Base-by-base conservation (phyloP, 2,329 filamentous ascomycete genomes). In the Dendrostoma leiphaemia region DNA sequence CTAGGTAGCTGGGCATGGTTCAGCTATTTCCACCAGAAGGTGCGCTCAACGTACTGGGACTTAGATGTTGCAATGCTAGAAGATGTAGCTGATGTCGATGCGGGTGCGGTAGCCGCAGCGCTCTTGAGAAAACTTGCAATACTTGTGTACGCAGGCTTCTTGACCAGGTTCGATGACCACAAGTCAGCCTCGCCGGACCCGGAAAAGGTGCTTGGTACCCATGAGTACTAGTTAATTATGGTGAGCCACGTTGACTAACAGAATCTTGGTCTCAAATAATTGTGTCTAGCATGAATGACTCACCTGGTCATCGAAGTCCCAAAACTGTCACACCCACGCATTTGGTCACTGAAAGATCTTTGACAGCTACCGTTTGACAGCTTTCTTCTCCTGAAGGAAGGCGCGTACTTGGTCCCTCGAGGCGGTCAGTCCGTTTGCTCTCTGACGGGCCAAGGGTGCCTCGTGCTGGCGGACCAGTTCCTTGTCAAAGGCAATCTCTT, bases 301-400 rank as follows among this genome's bases (percentile, higher is more conserved):
- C 29, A 45, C 48, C 23, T 71, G 71, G 61, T 75, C 73, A 40
- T 67, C 68, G 56, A 69, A 73, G 60, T 69, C 67, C 73, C 73
- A 75, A n/a, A 41, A 74, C 64, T 17, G 71, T 75, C 23, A 75
- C 68, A 12, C 73, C 74, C 3, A 76, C 63, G 60, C 74, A 77
- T 41, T 61, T 59, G 24, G 58, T 50, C 28, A 66, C 63, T 46
- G 67, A 66, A 3, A 74, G 58, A 57, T 70, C n/a, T n/a, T n/a
- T n/a, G n/a, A n/a, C n/a, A n/a, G n/a, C n/a, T n/a, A n/a, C n/a
- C n/a, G n/a, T n/a, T n/a, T n/a, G n/a, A n/a, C n/a, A n/a, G n/a
- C n/a, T n/a, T n/a, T n/a, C n/a, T n/a, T n/a, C n/a, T n/a, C n/a
- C n/a, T n/a, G n/a, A n/a, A n/a, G n/a, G n/a, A n/a, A n/a, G n/a